Percentiles rank a stretch among this genome's conserved stretches.
These are phyloP conservation scores for Boletus bicolor DNA, from an alignment of 768 basidiomycete genomes.

Conservation along the genomic window DNA sequence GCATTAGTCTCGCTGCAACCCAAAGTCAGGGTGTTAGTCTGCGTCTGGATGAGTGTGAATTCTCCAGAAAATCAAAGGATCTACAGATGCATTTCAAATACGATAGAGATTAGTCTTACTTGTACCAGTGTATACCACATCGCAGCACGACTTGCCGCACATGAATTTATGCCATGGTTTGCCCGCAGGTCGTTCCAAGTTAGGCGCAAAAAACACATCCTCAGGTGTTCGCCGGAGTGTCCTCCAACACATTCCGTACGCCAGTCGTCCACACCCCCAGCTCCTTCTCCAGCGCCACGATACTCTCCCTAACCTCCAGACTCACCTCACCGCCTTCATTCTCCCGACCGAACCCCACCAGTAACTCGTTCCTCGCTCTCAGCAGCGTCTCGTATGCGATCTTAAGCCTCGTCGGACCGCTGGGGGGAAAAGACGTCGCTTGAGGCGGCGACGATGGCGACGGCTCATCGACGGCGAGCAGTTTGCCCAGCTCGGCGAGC, in stretches of 20 bases:
- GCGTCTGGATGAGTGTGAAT: not conserved
- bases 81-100: not conserved
- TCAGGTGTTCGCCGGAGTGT: slow-evolving; percentile 24
- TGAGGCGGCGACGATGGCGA: slow-evolving; percentile 31
- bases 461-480: slow-evolving; percentile 77
- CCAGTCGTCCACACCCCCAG: slow-evolving; percentile 66
- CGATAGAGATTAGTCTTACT: not conserved
- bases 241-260: slow-evolving; percentile 52
- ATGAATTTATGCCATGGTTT: not conserved
- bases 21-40: not conserved
- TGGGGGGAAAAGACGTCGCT: slow-evolving; percentile 54
- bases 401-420: slow-evolving; percentile 58
- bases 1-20: not conserved
- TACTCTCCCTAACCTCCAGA: slow-evolving; percentile 51
- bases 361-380: slow-evolving; percentile 56
- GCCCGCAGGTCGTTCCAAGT: not conserved
- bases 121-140: not conserved
- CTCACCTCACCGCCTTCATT: slow-evolving; percentile 76
- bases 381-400: slow-evolving; percentile 64
- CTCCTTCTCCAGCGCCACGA: slow-evolving; percentile 70
- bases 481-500: slow-evolving; percentile 75
- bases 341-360: slow-evolving; percentile 66
- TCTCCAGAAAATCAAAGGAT: not conserved
- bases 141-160: not conserved
- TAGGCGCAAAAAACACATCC: not conserved